Percentiles rank a stretch among this genome's conserved stretches.
phyloP scores from a whole-genome alignment of 352 stramenopile species.

The Peronospora belbahrii region DNA sequence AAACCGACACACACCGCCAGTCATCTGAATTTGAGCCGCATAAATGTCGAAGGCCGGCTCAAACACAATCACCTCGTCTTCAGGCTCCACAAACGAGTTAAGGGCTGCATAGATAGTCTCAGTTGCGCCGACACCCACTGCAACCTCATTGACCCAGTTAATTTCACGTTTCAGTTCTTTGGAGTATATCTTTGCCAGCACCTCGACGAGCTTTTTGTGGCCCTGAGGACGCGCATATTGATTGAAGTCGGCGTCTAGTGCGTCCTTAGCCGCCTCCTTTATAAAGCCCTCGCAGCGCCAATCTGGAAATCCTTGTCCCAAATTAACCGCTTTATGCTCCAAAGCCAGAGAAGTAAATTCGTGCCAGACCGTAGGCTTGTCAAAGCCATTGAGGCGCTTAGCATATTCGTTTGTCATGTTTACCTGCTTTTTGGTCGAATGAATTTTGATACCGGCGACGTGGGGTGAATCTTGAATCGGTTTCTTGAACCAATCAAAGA shows the following conservation, averaged over 20 bases:
- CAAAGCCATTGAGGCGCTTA: slow-evolving; percentile 57
- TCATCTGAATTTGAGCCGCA: slow-evolving; percentile 82
- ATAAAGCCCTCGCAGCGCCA: slow-evolving; percentile 93
- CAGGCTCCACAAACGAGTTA: slow-evolving; percentile 87
- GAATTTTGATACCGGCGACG: not conserved
- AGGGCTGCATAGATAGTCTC: slow-evolving; percentile 93
- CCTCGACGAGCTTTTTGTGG: slow-evolving; percentile 68
- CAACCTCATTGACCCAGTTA: slow-evolving; percentile 88
- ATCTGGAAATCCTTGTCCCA: slow-evolving; percentile 91
- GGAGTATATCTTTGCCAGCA: slow-evolving; percentile 89
- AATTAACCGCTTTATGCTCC: slow-evolving; percentile 87
- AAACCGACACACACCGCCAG: slow-evolving; percentile 66
- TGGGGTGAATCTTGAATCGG: not conserved
- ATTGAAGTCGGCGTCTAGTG: slow-evolving; percentile 90
- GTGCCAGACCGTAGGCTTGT: slow-evolving; percentile 77
- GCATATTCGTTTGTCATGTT: slow-evolving; percentile 62
- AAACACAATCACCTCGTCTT: slow-evolving; percentile 95
- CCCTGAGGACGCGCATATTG: slow-evolving; percentile 91
- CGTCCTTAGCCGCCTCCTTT: slow-evolving; percentile 89
- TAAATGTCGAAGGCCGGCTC: slow-evolving; percentile 98
- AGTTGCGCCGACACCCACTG: slow-evolving; percentile 90
- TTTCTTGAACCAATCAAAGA: not conserved
- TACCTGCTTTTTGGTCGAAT: slow-evolving; percentile 1
- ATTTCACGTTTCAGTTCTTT: slow-evolving; percentile 78
- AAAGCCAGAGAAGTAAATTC: slow-evolving; percentile 86